Base-by-base conservation (phyloP, 495 filamentous ascomycete species). In the Cetradonia linearis region DNA sequence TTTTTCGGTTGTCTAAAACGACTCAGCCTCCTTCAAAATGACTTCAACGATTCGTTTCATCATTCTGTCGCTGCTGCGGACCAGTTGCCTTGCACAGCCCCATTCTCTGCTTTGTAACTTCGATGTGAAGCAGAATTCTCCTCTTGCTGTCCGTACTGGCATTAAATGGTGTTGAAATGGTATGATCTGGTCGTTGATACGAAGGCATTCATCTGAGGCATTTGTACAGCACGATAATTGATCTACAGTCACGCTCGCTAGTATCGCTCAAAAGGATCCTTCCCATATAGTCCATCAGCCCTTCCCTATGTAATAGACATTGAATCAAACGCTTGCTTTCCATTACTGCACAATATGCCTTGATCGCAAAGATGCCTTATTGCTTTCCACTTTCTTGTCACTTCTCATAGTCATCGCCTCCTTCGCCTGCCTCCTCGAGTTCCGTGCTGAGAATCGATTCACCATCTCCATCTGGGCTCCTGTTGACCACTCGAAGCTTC, bases 401-500 rank as follows among this genome's bases (percentile, higher is more conserved):
- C 42, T 63, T 69, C 2, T 66, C 66, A 1, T 18, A 4, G 3
- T 55, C 30, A 38, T 73, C 70, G 34, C 63, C 67, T 36, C 56
- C 60, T 44, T 55, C 23, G 28, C 52, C 62, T 20, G 34, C 56
- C 16, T 67, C 62, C 38, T 60, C 60, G 28, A 56, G 50, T 48
- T 65, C 59, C 14, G 55, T 62, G 61, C 71, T 76, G 10, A 70
- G 18, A 53, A 74, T 59, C 68, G 80, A 74, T 69, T 73, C 68
- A 69, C 74, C 62, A 69, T 76, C 73, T 71, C 75, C 59, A 72
- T 73, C 70, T 73, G 76, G 61, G 61, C 73, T 74, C 20, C 76
- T 82, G 73, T 97, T 97, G 10, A 96, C 91, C 14, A 97, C 89
- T 54, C 92, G 76, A 65, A 97, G 69, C 69, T 79, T 82, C 73